Evolutionary conservation across 2,329 filamentous ascomycete genomes (phyloP).

Genomic region (Ploettnerulaceae sp.): DNA sequence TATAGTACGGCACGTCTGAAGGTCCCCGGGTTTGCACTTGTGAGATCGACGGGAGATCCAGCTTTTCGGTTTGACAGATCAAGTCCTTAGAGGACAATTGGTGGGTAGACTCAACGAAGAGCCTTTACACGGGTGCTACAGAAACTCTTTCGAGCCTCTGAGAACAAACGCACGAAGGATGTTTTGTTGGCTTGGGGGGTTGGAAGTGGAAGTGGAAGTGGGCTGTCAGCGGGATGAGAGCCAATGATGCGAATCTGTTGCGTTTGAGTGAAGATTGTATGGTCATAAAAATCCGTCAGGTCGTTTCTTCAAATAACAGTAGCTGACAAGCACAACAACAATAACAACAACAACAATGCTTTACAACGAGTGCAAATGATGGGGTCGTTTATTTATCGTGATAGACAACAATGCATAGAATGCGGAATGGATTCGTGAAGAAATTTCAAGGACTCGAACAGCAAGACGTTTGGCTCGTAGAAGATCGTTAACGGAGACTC

Average conservation of each 20-base stretch:
- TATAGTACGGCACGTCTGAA: slow-evolving; percentile 66
- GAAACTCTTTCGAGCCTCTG: slow-evolving; percentile 9
- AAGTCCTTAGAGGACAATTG: slow-evolving; percentile 32
- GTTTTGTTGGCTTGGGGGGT: background rate
- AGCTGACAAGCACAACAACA: too few species aligned
- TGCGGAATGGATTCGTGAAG: slow-evolving; percentile 24
- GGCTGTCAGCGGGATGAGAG: background rate
- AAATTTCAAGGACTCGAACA: slow-evolving; percentile 30
- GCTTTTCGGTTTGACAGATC: slow-evolving; percentile 66
- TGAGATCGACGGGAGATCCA: slow-evolving; percentile 87
- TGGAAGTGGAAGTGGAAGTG: too few species aligned
- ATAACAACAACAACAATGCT: too few species aligned
- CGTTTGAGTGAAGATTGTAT: slow-evolving; percentile 14
- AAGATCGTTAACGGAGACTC: slow-evolving; percentile 38
- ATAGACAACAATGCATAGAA: slow-evolving; percentile 27
- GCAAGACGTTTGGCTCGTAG: slow-evolving; percentile 40
- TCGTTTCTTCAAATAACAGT: slow-evolving; percentile 14
- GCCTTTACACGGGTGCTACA: slow-evolving; percentile 11
- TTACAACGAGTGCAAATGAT: slow-evolving; percentile 26
- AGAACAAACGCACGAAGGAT: background rate
- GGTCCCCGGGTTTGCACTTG: slow-evolving; percentile 76
- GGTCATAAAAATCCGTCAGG: slow-evolving; percentile 18
- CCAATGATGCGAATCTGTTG: slow-evolving; percentile 9
- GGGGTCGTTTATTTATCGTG: slow-evolving; percentile 29
- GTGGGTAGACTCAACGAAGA: slow-evolving; percentile 26